A percentile compares a stretch with the other conserved stretches of the same genome.
Evolutionary conservation across 164 flowering plant species (phyloP).

Genomic region (Kingdonia uniflora): DNA sequence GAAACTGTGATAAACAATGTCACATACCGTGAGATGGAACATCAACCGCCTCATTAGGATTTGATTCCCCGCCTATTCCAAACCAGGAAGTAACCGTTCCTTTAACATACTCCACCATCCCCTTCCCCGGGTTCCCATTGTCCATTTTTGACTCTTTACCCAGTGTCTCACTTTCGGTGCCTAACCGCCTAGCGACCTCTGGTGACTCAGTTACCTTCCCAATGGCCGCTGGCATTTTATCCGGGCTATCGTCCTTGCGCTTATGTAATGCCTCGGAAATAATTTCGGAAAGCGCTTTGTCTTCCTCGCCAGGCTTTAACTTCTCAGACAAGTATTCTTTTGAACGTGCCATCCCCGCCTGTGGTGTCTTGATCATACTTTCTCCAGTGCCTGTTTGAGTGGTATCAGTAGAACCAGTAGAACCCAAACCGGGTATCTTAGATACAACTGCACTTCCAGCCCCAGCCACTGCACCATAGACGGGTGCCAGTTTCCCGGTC

Average conservation of each 20-base stretch:
- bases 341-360: conserved; percentile 30
- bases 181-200: conserved; percentile 27
- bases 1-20: not conserved
- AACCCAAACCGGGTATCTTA: conserved; percentile 18
- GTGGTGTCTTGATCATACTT: conserved; percentile 4
- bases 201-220: conserved; percentile 39
- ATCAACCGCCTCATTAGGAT: conserved; percentile 1
- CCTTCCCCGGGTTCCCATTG: not conserved
- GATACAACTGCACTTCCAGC: conserved; percentile 27
- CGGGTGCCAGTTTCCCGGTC: conserved; percentile 31
- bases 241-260: conserved; percentile 5
- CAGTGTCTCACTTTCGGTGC: conserved; percentile 7
- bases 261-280: conserved; percentile 27
- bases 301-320: conserved; percentile 60
- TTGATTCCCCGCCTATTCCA: conserved; percentile 11
- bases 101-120: conserved; percentile 12
- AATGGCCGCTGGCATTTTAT: conserved; percentile 5
- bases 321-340: conserved; percentile 42
- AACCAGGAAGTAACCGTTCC: conserved; percentile 18
- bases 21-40: not conserved
- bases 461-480: conserved; percentile 29
- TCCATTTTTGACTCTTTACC: not conserved
- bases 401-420: not conserved
- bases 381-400: not conserved
- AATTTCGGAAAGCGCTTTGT: conserved; percentile 52